Percentiles rank a stretch among this genome's conserved stretches.
phyloP scores from a whole-genome alignment of 441 rosid genomes.

The Lepidium campestre region DNA sequence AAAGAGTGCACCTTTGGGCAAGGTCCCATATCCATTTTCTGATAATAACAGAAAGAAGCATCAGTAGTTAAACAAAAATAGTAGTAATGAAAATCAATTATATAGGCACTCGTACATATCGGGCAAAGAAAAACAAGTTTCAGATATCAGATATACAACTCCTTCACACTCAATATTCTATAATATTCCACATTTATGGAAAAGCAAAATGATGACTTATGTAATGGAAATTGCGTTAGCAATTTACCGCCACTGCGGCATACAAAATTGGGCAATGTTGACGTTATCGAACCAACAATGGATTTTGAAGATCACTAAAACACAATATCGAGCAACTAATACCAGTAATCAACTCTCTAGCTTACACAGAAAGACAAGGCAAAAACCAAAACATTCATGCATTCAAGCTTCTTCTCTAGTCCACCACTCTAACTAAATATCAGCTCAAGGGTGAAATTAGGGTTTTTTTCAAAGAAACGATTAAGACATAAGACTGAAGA shows the following conservation, averaged over 20 bases:
- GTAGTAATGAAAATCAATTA: not conserved
- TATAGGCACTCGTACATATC: not conserved
- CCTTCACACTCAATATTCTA: not conserved
- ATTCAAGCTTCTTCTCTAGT: not conserved
- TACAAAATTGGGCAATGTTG: not conserved
- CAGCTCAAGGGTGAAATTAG: not conserved
- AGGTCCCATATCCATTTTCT: slow-evolving; percentile 99
- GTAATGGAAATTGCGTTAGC: not conserved
- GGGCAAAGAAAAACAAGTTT: not conserved
- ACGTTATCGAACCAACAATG: not conserved
- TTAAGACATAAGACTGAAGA: not conserved
- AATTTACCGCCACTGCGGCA: not conserved
- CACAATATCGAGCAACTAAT: not conserved
- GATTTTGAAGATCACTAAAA: not conserved
- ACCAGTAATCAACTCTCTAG: not conserved
- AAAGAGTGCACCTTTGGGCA: slow-evolving; percentile 91
- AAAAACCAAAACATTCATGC: not conserved
- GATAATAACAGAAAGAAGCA: slow-evolving; percentile 1
- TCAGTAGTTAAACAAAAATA: not conserved
- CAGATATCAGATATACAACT: not conserved
- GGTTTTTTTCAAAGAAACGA: not conserved
- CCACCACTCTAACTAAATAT: not conserved
- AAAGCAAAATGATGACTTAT: not conserved
- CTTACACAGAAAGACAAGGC: not conserved
- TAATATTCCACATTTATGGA: not conserved